Conservation (phyloP, 306 rosid species). For the Argentina anserina region DNA sequence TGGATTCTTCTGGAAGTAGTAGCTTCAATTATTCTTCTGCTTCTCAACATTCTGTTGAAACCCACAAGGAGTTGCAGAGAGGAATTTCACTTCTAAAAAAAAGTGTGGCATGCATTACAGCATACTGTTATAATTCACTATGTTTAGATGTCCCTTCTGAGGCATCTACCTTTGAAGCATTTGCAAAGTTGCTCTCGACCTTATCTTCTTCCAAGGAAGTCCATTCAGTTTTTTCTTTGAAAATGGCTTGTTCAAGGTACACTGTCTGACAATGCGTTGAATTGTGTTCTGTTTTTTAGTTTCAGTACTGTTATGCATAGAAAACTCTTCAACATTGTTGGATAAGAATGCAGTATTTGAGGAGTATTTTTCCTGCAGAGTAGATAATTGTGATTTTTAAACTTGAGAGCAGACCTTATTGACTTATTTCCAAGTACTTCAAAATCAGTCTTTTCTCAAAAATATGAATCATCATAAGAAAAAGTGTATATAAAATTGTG, state of each 20-base stretch:
- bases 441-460: neutral
- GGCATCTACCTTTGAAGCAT: constrained; percentile 91
- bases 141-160: constrained; percentile 81
- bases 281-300: neutral
- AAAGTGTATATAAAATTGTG: neutral
- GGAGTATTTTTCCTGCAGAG: neutral
- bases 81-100: constrained; percentile 91
- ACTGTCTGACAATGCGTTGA: constrained; percentile 13
- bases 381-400: neutral
- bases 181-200: constrained; percentile 75
- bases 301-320: neutral
- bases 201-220: constrained; percentile 95
- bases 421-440: neutral
- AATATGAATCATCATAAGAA: neutral
- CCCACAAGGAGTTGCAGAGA: constrained; percentile 83
- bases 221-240: constrained; percentile 64
- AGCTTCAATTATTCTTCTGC: constrained; percentile 77
- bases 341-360: neutral
- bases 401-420: neutral
- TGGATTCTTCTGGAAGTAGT: constrained; percentile 70
- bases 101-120: constrained; percentile 90
- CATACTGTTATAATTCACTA: constrained; percentile 75
- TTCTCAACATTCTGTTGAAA: constrained; percentile 73
- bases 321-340: neutral
- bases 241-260: constrained; percentile 88